Evolutionary conservation across 2,329 filamentous ascomycete species (phyloP), one percentile per base, ranked within the genome.

Genomic region (Calcarisporium arbuscula): DNA sequence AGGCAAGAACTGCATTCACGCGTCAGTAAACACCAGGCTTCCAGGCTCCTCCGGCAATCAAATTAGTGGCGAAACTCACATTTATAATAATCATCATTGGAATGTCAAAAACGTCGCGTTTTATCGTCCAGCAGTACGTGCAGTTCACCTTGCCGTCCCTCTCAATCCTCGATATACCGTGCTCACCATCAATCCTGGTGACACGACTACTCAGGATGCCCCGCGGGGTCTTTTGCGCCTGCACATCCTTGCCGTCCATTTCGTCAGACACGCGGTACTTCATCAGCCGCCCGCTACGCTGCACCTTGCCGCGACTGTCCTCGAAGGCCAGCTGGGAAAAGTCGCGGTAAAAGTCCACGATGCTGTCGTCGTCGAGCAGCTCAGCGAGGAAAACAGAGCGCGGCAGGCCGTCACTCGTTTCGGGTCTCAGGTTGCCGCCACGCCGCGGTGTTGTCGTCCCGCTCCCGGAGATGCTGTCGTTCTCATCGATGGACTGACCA

Each of bases 31-130:
- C 10, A 14, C n/a, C n/a, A n/a, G n/a, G n/a, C n/a, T n/a, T n/a
- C n/a, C n/a, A n/a, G n/a, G n/a, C n/a, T n/a, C n/a, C n/a, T 22
- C 14, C 5, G 4, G 5, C 8, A 16, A 8, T 11, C 14, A 15
- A 18, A 18, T n/a, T 10, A 6, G 26, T 19, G 15, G 30, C 15
- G 18, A 35, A 8, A 81, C 89, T 82, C 60, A 95, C 92, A 66
- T 95, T 95, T 69, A 96, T 90, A 53, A 95, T 85, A 60, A 96
- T 94, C 65, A 96, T 72, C 87, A 95, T 95, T 16, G 92, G 92
- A 60, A 96, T 95, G 64, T 96, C 90, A 65, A 96, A 96, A 26
- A 92, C 86, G 60, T 98, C 92, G 44, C 90, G 74, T 65, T 95
- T 95, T 43, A 96, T 89, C 44, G 86, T 90, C 89, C 90, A 96